Evolutionary conservation across 306 rosid species (phyloP).

Genomic region (Trifolium repens): DNA sequence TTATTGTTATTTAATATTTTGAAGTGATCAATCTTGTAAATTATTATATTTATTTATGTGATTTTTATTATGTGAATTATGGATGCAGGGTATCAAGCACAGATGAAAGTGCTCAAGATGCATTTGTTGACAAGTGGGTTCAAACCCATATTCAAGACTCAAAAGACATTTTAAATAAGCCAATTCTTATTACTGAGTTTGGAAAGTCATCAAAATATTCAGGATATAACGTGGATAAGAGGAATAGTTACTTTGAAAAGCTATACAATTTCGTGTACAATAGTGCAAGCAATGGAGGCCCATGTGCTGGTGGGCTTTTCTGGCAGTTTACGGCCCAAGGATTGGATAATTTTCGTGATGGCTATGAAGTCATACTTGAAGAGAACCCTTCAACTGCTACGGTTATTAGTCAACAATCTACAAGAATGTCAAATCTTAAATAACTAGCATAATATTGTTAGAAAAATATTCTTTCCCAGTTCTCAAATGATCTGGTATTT

Average conservation of each 20-base stretch:
- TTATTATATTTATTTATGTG: no score
- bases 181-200: conserved; percentile 44
- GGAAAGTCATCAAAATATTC: conserved; percentile 46
- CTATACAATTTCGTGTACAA: conserved; percentile 17
- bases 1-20: no score
- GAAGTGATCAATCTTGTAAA: no score
- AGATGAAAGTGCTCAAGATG: conserved; percentile 31
- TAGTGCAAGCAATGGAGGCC: conserved; percentile 30
- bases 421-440: conserved; percentile 15
- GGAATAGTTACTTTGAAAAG: conserved; percentile 39
- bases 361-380: conserved; percentile 35
- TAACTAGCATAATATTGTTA: neutral
- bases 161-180: conserved; percentile 27
- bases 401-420: conserved; percentile 42
- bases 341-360: conserved; percentile 33
- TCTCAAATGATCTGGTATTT: neutral
- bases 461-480: neutral
- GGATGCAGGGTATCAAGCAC: conserved; percentile 30
- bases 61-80: neutral
- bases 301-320: conserved; percentile 46
- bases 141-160: conserved; percentile 40
- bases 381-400: conserved; percentile 43
- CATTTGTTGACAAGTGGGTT: conserved; percentile 47
- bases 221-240: conserved; percentile 32
- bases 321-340: conserved; percentile 48